phyloP scores from a whole-genome alignment of 257 asterid species.

The Orobanche coerulescens region DNA sequence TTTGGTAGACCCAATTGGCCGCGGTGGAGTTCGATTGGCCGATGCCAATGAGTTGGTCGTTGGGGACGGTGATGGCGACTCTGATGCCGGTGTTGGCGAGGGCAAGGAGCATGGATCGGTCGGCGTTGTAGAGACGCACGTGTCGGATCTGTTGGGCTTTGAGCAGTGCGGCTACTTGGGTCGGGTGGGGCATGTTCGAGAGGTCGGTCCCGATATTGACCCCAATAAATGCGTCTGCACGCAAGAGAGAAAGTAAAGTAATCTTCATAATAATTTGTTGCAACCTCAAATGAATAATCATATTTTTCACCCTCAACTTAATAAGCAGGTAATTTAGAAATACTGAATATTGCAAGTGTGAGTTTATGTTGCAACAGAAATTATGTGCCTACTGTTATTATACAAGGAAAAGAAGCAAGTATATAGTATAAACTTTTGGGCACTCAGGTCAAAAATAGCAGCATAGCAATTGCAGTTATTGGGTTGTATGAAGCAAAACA shows the following conservation, averaged over 20 bases:
- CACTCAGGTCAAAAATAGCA: too few species aligned
- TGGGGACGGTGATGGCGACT: conserved; percentile 62
- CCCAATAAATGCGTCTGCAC: conserved; percentile 63
- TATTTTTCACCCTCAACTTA: too few species aligned
- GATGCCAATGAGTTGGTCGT: conserved; percentile 62
- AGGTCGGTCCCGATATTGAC: conserved; percentile 76
- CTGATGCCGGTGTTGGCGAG: conserved; percentile 72
- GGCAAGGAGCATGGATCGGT: conserved; percentile 77
- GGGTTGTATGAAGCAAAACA: conserved; percentile 5
- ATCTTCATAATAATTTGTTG: too few species aligned
- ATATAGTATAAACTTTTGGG: too few species aligned
- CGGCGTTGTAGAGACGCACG: conserved; percentile 62
- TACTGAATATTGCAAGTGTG: too few species aligned
- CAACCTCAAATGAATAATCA: too few species aligned
- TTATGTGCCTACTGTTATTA: too few species aligned
- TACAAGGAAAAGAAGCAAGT: too few species aligned
- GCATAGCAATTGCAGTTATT: conserved; percentile 13
- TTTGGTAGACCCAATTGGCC: conserved; percentile 80
- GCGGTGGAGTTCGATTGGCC: conserved; percentile 82
- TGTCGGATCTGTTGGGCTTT: conserved; percentile 62
- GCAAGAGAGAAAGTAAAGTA: too few species aligned
- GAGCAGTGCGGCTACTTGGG: conserved; percentile 78
- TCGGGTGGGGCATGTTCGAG: conserved; percentile 82
- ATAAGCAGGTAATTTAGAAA: too few species aligned
- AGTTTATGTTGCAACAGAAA: too few species aligned